Evolutionary conservation across 352 stramenopile species (phyloP), one percentile per base, ranked within the genome.

Genomic region (Globisporangium yorkense): DNA sequence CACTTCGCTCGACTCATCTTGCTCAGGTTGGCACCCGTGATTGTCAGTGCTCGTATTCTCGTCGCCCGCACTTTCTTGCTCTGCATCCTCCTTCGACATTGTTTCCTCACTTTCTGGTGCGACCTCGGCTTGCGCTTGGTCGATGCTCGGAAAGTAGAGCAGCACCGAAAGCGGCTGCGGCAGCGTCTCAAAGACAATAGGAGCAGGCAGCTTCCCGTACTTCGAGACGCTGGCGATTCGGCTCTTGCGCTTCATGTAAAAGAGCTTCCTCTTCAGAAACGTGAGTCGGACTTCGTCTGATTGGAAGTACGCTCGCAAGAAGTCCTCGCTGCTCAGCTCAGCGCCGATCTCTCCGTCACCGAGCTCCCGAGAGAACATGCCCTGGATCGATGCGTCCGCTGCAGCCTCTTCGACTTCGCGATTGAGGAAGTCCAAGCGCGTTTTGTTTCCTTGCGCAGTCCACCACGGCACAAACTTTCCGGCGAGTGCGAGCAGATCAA

Each of bases 381-480:
- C 49, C 6, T 64, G 59, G n/a, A 87, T 72, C 3, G 57, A 53
- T 8, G 67, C 63, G 33, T 73, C 80, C 1, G 40, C 48, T 8
- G 65, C 62, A n/a, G 78, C 80, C 45, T 85, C 76, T 16, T 71
- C 46, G 3, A 73, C 57, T 43, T 89, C 78, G 24, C 70, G 65
- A 24, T 71, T 67, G 15, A 91, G 50, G 45, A 87, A 87, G 2
- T 80, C 68, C 15, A 69, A 57, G 8, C 81, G 78, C 49, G 78
- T 61, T n/a, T 72, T 69, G 40, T 88, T 88, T 2, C 67, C 60
- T 46, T 53, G 45, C 16, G 67, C 57, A 41, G 54, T 63, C 81
- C 79, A 91, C 81, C 81, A 91, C 3, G 68, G 57, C 8, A 85
- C 50, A 57, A 91, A 91, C 43, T 71, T 68, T 0, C 56, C 62